These are phyloP conservation scores for Sergeia podlipaevii DNA, from an alignment of 208 protist genomes.

Conservation along the genomic window DNA sequence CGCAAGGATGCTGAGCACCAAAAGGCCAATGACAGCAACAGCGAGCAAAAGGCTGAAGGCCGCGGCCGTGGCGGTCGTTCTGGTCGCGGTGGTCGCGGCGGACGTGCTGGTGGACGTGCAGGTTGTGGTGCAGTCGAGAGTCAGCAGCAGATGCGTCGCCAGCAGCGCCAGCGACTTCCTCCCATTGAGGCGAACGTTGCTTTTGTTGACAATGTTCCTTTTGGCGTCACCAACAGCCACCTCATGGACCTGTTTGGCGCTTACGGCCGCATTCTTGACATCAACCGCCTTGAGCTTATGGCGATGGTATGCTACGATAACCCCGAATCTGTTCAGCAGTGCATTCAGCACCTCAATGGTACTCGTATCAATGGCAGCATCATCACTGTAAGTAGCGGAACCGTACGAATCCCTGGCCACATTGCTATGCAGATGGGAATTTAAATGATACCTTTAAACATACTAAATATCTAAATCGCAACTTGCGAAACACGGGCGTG, in stretches of 20 bases:
- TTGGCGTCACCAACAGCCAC: slow-evolving; percentile 72
- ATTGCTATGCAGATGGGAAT: slow-evolving; percentile 50
- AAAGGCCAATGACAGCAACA: not conserved
- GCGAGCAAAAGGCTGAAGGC: not conserved
- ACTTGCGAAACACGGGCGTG: too few species aligned
- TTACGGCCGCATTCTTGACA: slow-evolving; percentile 75
- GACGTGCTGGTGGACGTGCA: not conserved
- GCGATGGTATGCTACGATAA: slow-evolving; percentile 71
- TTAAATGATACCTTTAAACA: slow-evolving; percentile 11
- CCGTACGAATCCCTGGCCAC: slow-evolving; percentile 65
- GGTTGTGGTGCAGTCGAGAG: not conserved
- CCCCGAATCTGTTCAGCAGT: slow-evolving; percentile 70
- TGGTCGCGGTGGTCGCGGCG: slow-evolving; percentile 6
- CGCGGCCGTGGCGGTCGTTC: slow-evolving; percentile 1
- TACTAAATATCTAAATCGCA: too few species aligned
- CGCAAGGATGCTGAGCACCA: not conserved
- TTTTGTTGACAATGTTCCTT: slow-evolving; percentile 81
- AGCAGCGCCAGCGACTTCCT: slow-evolving; percentile 22
- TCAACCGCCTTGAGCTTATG: slow-evolving; percentile 73
- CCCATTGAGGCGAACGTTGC: slow-evolving; percentile 58
- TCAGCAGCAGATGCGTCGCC: not conserved
- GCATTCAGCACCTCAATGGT: slow-evolving; percentile 82
- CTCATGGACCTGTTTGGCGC: slow-evolving; percentile 69
- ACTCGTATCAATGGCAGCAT: slow-evolving; percentile 55
- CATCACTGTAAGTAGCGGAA: slow-evolving; percentile 82